Evolutionary conservation across 768 basidiomycete genomes (phyloP).

Genomic region (Psilocybe tampanensis): DNA sequence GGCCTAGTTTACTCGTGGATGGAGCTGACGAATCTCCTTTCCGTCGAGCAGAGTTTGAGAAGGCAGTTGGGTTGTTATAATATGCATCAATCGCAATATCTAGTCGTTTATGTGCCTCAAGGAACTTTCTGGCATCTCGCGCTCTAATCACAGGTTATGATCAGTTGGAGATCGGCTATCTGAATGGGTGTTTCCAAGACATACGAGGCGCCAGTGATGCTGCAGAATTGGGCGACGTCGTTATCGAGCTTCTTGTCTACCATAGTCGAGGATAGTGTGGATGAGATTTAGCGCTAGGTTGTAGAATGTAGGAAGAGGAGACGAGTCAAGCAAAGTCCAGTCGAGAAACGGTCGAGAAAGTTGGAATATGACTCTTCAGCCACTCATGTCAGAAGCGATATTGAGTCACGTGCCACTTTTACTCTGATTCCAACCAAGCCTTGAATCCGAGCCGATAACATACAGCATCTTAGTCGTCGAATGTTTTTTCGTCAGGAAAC

Average conservation of each 20-base stretch:
- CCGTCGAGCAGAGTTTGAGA: slow-evolving; percentile 24
- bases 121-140: slow-evolving; percentile 65
- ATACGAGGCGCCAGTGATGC: slow-evolving; percentile 72
- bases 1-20: slow-evolving; percentile 55
- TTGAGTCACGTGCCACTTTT: too few relatives aligned
- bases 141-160: slow-evolving; percentile 34
- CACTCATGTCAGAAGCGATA: too few relatives aligned
- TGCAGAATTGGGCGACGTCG: slow-evolving; percentile 58
- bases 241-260: slow-evolving; percentile 50
- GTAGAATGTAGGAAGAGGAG: neutral
- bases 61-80: slow-evolving; percentile 55
- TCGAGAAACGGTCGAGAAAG: too few relatives aligned
- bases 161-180: slow-evolving; percentile 27
- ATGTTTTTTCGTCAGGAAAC: too few relatives aligned
- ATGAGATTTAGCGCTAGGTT: neutral
- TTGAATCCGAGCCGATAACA: too few relatives aligned
- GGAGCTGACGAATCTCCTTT: slow-evolving; percentile 32
- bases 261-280: slow-evolving; percentile 21
- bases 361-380: too few relatives aligned
- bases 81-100: slow-evolving; percentile 78
- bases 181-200: slow-evolving; percentile 29
- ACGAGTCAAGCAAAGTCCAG: neutral
- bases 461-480: too few relatives aligned
- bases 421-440: too few relatives aligned
- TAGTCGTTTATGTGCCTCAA: slow-evolving; percentile 69